A percentile compares a stretch with the other conserved stretches of the same genome.
phyloP scores from a whole-genome alignment of 2,329 filamentous ascomycete genomes.

The Seiridium cupressi region DNA sequence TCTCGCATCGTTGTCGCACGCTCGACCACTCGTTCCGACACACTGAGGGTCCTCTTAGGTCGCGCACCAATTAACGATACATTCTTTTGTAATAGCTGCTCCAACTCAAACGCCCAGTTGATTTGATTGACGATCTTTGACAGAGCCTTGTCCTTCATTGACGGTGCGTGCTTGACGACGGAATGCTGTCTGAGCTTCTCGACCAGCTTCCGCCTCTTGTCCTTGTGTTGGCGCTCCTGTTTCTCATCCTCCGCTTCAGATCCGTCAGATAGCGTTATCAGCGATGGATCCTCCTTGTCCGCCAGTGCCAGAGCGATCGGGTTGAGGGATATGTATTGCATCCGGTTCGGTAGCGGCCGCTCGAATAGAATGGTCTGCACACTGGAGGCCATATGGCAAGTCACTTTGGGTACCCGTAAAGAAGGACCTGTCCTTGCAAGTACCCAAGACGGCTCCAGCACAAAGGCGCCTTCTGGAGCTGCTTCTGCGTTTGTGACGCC shows the following conservation, averaged over 20 bases:
- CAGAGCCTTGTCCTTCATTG: slow-evolving; percentile 79
- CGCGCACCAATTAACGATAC: slow-evolving; percentile 80
- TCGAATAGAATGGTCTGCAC: slow-evolving; percentile 90
- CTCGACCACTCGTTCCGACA: slow-evolving; percentile 91
- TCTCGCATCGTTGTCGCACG: slow-evolving; percentile 86
- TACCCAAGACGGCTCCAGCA: slow-evolving; percentile 69
- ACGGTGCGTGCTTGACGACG: slow-evolving; percentile 72
- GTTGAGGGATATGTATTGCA: slow-evolving; percentile 93
- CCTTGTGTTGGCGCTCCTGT: slow-evolving; percentile 56
- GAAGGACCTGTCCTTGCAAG: slow-evolving; percentile 54
- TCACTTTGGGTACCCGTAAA: slow-evolving; percentile 65
- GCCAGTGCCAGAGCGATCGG: slow-evolving; percentile 86
- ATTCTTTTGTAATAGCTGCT: slow-evolving; percentile 83
- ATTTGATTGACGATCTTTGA: slow-evolving; percentile 85
- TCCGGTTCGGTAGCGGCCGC: slow-evolving; percentile 76
- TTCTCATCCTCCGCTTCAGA: slow-evolving; percentile 73
- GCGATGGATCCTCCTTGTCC: slow-evolving; percentile 57
- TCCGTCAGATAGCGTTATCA: slow-evolving; percentile 35
- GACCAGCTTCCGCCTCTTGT: slow-evolving; percentile 65
- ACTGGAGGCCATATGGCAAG: slow-evolving; percentile 67
- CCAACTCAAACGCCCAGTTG: slow-evolving; percentile 92
- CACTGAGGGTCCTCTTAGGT: slow-evolving; percentile 81
- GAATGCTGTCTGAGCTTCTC: slow-evolving; percentile 89
- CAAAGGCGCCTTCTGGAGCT: slow-evolving; percentile 36
- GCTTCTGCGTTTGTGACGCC: slow-evolving; percentile 72